A percentile compares a stretch with the other conserved stretches of the same genome.
Evolutionary conservation across 495 filamentous ascomycete species (phyloP).

Genomic region (Lichina pygmaea): DNA sequence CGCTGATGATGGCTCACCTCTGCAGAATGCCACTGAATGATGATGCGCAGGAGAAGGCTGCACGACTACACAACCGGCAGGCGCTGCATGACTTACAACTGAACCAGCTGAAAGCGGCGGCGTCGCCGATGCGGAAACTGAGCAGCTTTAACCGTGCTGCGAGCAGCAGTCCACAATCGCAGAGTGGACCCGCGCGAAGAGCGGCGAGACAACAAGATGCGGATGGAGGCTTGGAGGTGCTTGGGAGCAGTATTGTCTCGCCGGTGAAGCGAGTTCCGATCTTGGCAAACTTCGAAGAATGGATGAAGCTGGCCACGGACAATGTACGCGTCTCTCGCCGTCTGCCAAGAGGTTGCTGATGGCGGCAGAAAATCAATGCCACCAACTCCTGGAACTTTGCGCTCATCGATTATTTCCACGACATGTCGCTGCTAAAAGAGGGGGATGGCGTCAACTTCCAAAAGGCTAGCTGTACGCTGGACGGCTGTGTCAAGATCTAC

Average conservation of each 20-base stretch:
- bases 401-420: slow-evolving; percentile 97
- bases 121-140: slow-evolving; percentile 56
- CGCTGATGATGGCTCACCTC: neutral
- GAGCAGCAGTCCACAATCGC: slow-evolving; percentile 37
- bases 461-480: slow-evolving; percentile 89
- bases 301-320: slow-evolving; percentile 99
- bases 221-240: slow-evolving; percentile 30
- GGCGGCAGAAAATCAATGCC: slow-evolving; percentile 67
- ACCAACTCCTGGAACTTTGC: slow-evolving; percentile 99
- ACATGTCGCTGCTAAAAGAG: slow-evolving; percentile 92
- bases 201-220: slow-evolving; percentile 28
- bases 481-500: slow-evolving; percentile 98
- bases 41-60: slow-evolving; percentile 75
- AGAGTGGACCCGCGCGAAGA: slow-evolving; percentile 22
- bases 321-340: slow-evolving; percentile 20
- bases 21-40: slow-evolving; percentile 70
- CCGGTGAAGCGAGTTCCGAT: slow-evolving; percentile 93
- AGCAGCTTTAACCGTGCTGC: slow-evolving; percentile 33
- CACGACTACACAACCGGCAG: slow-evolving; percentile 64
- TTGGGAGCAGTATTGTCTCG: slow-evolving; percentile 47
- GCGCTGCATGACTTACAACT: slow-evolving; percentile 75
- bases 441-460: slow-evolving; percentile 97
- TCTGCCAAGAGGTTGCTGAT: slow-evolving; percentile 1
- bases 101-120: slow-evolving; percentile 73
- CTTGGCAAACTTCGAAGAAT: slow-evolving; percentile 94